These are phyloP conservation scores for Penicillium hordei DNA, from an alignment of 2,329 filamentous ascomycete species.

Conservation along the genomic window DNA sequence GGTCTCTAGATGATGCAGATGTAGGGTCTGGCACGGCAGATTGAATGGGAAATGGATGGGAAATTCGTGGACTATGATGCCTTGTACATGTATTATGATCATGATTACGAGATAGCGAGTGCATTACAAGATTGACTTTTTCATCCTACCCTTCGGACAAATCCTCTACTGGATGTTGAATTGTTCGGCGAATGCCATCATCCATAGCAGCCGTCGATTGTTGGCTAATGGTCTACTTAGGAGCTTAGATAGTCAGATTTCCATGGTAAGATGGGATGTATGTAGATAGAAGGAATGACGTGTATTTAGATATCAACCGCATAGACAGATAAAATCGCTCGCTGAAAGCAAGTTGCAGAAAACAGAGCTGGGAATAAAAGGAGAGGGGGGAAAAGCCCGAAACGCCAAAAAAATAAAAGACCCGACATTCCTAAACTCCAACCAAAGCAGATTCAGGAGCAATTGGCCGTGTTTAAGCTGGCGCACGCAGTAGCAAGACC, in stretches of 20 bases:
- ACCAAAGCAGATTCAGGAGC: conserved; percentile 10
- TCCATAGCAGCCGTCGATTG: too few relatives aligned
- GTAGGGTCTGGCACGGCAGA: conserved; percentile 28
- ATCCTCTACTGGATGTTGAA: background rate
- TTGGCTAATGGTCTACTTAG: background rate
- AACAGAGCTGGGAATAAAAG: conserved; percentile 17
- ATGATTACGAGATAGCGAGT: conserved; percentile 1
- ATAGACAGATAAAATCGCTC: conserved; percentile 16
- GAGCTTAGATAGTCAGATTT: background rate
- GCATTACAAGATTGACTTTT: background rate
- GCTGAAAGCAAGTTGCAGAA: conserved; percentile 21
- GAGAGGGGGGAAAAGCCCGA: background rate
- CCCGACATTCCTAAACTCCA: conserved; percentile 21
- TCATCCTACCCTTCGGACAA: background rate
- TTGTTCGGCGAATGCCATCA: background rate
- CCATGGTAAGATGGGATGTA: conserved; percentile 8
- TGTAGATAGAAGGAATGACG: conserved; percentile 17
- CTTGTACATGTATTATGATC: conserved; percentile 7
- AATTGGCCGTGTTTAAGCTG: background rate
- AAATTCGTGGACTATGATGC: background rate
- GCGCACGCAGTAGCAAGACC: background rate
- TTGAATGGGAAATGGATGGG: conserved; percentile 15
- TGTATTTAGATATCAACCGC: conserved; percentile 16
- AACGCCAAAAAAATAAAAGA: conserved; percentile 22
- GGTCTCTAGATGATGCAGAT: conserved; percentile 31